Conservation (phyloP, 345 rosid species). For the Corymbia maculata region DNA sequence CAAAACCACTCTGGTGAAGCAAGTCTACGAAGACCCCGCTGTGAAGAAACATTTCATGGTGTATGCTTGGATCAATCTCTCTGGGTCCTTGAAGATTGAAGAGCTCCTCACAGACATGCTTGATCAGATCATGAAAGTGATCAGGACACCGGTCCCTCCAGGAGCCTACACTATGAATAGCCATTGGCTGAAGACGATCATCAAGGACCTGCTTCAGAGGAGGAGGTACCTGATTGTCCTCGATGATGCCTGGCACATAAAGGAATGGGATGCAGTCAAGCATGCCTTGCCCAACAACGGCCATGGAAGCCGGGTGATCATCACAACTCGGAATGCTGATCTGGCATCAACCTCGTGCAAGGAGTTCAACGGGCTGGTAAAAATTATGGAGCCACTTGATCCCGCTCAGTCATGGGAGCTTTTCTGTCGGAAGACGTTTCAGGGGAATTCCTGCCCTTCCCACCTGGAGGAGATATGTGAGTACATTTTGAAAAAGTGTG, state of each 20-base stretch:
- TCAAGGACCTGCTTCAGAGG: conserved; percentile 6
- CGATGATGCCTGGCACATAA: conserved; percentile 16
- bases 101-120: conserved; percentile 8
- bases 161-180: conserved; percentile 12
- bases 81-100: conserved; percentile 9
- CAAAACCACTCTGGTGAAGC: conserved; percentile 29
- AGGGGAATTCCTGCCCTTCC: conserved; percentile 13
- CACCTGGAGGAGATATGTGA: conserved; percentile 14
- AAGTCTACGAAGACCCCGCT: conserved; percentile 12
- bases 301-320: conserved; percentile 17
- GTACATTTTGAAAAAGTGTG: conserved; percentile 19
- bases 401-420: conserved; percentile 17
- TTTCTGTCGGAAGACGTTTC: conserved; percentile 22
- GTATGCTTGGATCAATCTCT: conserved; percentile 21
- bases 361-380: conserved; percentile 13
- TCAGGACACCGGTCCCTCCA: conserved; percentile 8
- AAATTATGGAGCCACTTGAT: conserved; percentile 14
- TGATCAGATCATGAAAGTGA: conserved; percentile 9
- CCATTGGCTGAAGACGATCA: conserved; percentile 1
- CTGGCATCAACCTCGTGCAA: conserved; percentile 6
- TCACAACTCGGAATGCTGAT: conserved; percentile 21
- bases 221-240: conserved; percentile 25
- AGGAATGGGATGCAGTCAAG: conserved; percentile 24
- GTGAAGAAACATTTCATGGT: conserved; percentile 11
- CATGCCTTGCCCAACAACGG: conserved; percentile 12